These are phyloP conservation scores for Didymella exigua DNA, from an alignment of 2,329 filamentous ascomycete species.

Conservation along the genomic window DNA sequence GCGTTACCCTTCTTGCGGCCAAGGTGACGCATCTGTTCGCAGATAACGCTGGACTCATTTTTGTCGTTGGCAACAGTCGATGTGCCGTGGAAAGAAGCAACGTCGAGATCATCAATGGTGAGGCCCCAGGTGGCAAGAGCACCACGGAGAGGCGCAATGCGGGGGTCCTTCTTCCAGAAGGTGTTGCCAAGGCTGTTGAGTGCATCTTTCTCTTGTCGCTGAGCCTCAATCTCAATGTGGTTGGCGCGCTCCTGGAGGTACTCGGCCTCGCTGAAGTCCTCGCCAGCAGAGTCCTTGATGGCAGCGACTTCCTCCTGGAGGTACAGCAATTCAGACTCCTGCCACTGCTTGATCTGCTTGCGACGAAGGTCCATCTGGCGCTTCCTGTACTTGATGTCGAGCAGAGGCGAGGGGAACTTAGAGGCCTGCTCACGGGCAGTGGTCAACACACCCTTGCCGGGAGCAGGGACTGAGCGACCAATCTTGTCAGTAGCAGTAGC, in stretches of 20 bases:
- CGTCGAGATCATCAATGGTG: constrained; percentile 91
- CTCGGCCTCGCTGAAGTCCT: constrained; percentile 77
- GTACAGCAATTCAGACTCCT: constrained; percentile 91
- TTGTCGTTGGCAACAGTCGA: constrained; percentile 99
- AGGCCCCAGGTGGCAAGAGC: constrained; percentile 97
- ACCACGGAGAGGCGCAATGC: constrained; percentile 93
- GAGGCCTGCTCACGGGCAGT: constrained; percentile 88
- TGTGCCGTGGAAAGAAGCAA: constrained; percentile 98
- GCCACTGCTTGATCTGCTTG: constrained; percentile 94
- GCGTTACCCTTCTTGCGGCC: constrained; percentile 97
- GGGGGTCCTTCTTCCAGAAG: constrained; percentile 96
- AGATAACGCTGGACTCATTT: constrained; percentile 98
- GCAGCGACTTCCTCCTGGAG: constrained; percentile 90
- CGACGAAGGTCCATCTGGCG: constrained; percentile 93
- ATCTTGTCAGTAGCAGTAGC: constrained; percentile 99
- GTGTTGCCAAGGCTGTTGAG: constrained; percentile 93
- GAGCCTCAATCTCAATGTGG: constrained; percentile 87
- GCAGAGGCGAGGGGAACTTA: constrained; percentile 92
- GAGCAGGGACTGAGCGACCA: constrained; percentile 93
- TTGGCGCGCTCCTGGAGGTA: constrained; percentile 83
- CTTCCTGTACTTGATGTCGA: constrained; percentile 97
- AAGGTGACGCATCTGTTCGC: constrained; percentile 92
- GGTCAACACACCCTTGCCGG: constrained; percentile 94
- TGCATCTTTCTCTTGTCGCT: constrained; percentile 90
- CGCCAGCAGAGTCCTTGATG: constrained; percentile 73